Evolutionary conservation across 768 basidiomycete species (phyloP).

Genomic region (Pholiota molesta): DNA sequence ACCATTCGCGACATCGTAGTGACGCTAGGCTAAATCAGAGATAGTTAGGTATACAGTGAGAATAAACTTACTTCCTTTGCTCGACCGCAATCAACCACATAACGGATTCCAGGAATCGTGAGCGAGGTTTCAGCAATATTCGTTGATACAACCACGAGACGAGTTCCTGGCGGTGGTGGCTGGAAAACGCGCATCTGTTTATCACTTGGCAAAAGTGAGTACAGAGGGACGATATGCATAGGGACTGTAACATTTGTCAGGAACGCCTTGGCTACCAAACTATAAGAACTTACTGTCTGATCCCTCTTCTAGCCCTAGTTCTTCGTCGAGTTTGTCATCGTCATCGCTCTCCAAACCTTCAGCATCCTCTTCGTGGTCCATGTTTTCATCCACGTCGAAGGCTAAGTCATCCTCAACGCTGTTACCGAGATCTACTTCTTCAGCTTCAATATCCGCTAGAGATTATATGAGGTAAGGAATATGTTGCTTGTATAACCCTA

Average conservation of each 20-base stretch:
- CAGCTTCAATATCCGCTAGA: slow-evolving; percentile 75
- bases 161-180: slow-evolving; percentile 75
- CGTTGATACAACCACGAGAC: slow-evolving; percentile 93
- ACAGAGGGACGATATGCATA: slow-evolving; percentile 93
- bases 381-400: slow-evolving; percentile 67
- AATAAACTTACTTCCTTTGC: slow-evolving; percentile 78
- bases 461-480: slow-evolving; percentile 6
- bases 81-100: slow-evolving; percentile 96
- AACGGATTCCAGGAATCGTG: slow-evolving; percentile 95
- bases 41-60: background rate
- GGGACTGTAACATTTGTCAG: slow-evolving; percentile 55
- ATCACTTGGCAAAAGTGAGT: slow-evolving; percentile 90
- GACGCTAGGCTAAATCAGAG: slow-evolving; percentile 52
- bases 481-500: background rate
- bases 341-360: slow-evolving; percentile 79
- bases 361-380: slow-evolving; percentile 69
- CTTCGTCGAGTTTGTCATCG: slow-evolving; percentile 57
- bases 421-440: slow-evolving; percentile 76
- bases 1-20: slow-evolving; percentile 77
- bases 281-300: slow-evolving; percentile 55
- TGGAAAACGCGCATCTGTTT: slow-evolving; percentile 95
- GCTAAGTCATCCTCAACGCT: slow-evolving; percentile 52
- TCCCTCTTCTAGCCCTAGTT: slow-evolving; percentile 67
- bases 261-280: slow-evolving; percentile 1
- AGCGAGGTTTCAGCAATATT: slow-evolving; percentile 97